A percentile compares a stretch with the other conserved stretches of the same genome.
phyloP scores from a whole-genome alignment of 768 basidiomycete species.

The Symmetrospora coprosmae region DNA sequence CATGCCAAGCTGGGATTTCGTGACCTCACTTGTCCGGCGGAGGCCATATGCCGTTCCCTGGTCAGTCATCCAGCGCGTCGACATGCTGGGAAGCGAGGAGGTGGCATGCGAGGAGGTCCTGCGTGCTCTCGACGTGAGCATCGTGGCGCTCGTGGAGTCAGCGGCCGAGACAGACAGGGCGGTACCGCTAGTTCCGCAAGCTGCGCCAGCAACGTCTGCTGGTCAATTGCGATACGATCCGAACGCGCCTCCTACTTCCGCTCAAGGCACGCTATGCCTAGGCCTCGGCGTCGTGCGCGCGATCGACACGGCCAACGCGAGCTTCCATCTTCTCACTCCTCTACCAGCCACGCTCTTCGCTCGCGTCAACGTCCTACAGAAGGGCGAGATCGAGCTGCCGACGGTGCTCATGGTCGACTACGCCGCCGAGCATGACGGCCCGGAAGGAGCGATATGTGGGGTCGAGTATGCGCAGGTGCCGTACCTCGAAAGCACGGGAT shows the following conservation, averaged over 20 bases:
- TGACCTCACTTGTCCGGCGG: conserved; percentile 52
- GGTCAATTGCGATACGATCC: conserved; percentile 18
- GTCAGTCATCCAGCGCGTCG: conserved; percentile 49
- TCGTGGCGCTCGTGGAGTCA: conserved; percentile 58
- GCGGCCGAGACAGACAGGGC: too few relatives aligned
- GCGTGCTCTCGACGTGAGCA: conserved; percentile 59
- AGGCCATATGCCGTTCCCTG: conserved; percentile 61
- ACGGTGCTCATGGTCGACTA: conserved; percentile 19
- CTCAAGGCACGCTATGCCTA: conserved; percentile 50
- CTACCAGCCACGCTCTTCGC: not conserved
- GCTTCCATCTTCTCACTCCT: not conserved
- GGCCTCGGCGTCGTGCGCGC: conserved; percentile 65
- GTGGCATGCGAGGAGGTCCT: conserved; percentile 55
- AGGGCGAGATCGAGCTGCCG: conserved; percentile 18
- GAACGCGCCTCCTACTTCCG: conserved; percentile 43
- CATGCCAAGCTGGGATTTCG: conserved; percentile 52
- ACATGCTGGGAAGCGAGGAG: conserved; percentile 62
- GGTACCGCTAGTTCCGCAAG: too few relatives aligned
- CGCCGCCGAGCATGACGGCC: not conserved
- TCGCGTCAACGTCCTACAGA: not conserved
- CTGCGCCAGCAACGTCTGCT: not conserved
- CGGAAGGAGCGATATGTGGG: not conserved
- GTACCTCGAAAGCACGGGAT: conserved; percentile 7
- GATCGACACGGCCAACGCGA: conserved; percentile 24
- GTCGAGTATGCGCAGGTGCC: conserved; percentile 2